Percentiles rank a stretch among this genome's conserved stretches.
Conservation (phyloP, 148 eudicot species). For the Camellia lanceoleosa region DNA sequence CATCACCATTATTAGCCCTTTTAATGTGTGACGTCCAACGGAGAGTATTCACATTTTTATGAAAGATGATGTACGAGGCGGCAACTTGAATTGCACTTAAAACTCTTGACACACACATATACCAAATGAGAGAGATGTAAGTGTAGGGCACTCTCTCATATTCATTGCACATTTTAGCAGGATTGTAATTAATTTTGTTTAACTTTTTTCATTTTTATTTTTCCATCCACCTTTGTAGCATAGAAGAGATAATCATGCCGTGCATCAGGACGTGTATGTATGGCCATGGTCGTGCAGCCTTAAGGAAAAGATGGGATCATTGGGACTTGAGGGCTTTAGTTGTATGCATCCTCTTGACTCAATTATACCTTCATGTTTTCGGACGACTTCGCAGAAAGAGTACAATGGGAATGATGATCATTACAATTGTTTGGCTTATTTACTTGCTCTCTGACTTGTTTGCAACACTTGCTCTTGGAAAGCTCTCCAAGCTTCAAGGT, state of each 20-base stretch:
- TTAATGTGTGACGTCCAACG: too few species aligned
- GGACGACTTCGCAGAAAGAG: background rate
- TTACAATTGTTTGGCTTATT: background rate
- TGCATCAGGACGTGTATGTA: background rate
- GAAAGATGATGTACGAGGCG: too few species aligned
- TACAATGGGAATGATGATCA: background rate
- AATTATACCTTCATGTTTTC: background rate
- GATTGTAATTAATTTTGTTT: too few species aligned
- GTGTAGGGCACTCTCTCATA: too few species aligned
- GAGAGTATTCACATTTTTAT: too few species aligned
- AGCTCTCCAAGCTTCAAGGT: slow-evolving; percentile 4
- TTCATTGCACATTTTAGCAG: too few species aligned
- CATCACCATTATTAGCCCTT: too few species aligned
- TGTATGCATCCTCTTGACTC: slow-evolving; percentile 1
- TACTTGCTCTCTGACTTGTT: background rate
- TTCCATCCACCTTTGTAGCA: too few species aligned
- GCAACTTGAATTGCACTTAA: too few species aligned
- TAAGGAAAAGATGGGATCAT: background rate
- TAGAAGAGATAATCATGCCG: background rate
- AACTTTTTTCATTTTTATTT: too few species aligned
- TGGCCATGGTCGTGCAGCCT: background rate
- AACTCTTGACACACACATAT: too few species aligned
- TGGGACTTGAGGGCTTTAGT: background rate
- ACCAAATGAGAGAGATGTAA: too few species aligned
- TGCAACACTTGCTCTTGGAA: slow-evolving; percentile 13